Percentiles rank a stretch among this genome's conserved stretches.
These are phyloP conservation scores for Coffea humblotiana DNA, from an alignment of 305 asterid genomes.

Conservation along the genomic window DNA sequence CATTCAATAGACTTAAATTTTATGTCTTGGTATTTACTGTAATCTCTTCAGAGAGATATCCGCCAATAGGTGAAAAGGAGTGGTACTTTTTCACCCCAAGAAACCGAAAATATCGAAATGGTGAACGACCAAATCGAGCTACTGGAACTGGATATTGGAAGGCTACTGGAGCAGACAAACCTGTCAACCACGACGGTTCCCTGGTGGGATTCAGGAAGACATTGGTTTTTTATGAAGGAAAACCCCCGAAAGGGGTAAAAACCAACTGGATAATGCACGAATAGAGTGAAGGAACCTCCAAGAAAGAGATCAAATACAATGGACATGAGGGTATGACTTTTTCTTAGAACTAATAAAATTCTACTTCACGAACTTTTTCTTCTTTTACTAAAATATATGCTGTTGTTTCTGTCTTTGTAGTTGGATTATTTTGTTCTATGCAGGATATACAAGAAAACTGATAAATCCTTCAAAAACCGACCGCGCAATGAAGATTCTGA, in stretches of 20 bases:
- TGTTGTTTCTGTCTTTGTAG: slow-evolving; percentile 21
- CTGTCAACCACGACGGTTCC: background rate
- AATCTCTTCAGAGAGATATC: slow-evolving; percentile 8
- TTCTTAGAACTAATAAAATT: too few relatives aligned
- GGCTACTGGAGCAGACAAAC: slow-evolving; percentile 39
- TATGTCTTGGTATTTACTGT: background rate
- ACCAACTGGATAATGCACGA: slow-evolving; percentile 48
- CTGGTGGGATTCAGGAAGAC: slow-evolving; percentile 30
- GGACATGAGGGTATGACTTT: slow-evolving; percentile 33
- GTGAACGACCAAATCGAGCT: slow-evolving; percentile 36
- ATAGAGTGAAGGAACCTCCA: slow-evolving; percentile 19
- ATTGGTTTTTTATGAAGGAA: slow-evolving; percentile 37
- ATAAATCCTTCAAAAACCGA: slow-evolving; percentile 3
- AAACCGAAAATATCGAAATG: slow-evolving; percentile 33
- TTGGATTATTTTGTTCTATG: slow-evolving; percentile 42
- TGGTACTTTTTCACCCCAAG: slow-evolving; percentile 44
- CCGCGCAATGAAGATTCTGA: background rate
- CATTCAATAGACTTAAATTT: too few relatives aligned
- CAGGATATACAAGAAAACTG: slow-evolving; percentile 31
- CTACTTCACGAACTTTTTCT: too few relatives aligned
- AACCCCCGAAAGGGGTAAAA: slow-evolving; percentile 28
- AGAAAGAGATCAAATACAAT: background rate
- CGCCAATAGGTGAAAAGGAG: slow-evolving; percentile 14
- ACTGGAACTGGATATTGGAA: slow-evolving; percentile 41
- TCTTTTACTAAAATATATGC: background rate